These are phyloP conservation scores for Seiridium unicorne DNA, from an alignment of 2,329 filamentous ascomycete genomes.

Conservation along the genomic window DNA sequence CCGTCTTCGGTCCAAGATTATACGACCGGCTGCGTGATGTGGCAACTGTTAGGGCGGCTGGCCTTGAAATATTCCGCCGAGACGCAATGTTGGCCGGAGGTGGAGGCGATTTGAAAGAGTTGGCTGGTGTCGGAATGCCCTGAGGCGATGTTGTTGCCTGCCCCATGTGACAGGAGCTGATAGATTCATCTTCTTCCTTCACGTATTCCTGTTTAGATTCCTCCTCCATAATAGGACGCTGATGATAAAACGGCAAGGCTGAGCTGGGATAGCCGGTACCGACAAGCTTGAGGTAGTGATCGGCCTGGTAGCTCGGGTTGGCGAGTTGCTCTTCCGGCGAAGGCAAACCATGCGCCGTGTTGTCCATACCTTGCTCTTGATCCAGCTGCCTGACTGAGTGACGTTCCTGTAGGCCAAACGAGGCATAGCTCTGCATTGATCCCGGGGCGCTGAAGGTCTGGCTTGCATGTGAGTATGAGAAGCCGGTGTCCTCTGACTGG, in stretches of 20 bases:
- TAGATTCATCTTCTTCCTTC: constrained; percentile 6
- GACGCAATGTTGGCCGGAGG: constrained; percentile 52
- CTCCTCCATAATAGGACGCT: constrained; percentile 14
- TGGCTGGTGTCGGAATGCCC: constrained; percentile 16
- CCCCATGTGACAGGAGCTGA: background rate
- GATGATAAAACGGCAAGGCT: constrained; percentile 18
- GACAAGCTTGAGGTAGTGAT: constrained; percentile 18
- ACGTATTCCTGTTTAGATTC: constrained; percentile 11
- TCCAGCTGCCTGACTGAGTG: background rate
- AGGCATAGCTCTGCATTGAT: constrained; percentile 15
- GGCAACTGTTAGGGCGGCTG: constrained; percentile 45
- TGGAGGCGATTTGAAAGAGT: constrained; percentile 47
- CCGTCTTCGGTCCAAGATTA: constrained; percentile 42
- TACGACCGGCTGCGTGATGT: constrained; percentile 43
- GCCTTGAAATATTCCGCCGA: constrained; percentile 48
- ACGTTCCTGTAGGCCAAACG: constrained; percentile 13
- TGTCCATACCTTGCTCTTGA: constrained; percentile 6
- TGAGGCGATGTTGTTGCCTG: background rate
- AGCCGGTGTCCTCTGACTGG: constrained; percentile 13
- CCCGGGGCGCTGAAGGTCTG: constrained; percentile 15
- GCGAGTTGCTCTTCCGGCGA: constrained; percentile 20
- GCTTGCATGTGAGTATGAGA: constrained; percentile 13
- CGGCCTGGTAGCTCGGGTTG: constrained; percentile 15
- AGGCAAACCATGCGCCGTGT: constrained; percentile 14
- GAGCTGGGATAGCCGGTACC: constrained; percentile 15